phyloP scores from a whole-genome alignment of 495 filamentous ascomycete genomes.

The Emericellopsis terricola region DNA sequence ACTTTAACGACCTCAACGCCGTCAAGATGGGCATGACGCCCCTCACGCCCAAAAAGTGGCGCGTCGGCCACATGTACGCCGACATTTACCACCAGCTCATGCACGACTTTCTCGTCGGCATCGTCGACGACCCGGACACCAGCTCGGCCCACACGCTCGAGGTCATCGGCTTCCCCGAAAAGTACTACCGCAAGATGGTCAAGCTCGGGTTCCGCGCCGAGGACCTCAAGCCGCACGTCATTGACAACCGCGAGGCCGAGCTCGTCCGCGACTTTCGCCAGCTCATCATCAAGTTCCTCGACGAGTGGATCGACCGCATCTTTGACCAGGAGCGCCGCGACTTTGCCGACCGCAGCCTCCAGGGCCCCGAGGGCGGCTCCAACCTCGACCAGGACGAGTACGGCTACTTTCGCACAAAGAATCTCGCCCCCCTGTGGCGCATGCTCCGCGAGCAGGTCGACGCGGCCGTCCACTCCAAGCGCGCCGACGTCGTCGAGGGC shows the following conservation, averaged over 20 bases:
- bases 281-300: conserved; percentile 84
- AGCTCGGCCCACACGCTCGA: conserved; percentile 63
- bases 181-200: conserved; percentile 90
- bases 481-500: conserved; percentile 76
- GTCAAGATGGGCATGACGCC: conserved; percentile 78
- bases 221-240: conserved; percentile 61
- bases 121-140: conserved; percentile 66
- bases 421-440: conserved; percentile 84
- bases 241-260: conserved; percentile 76
- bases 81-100: conserved; percentile 83
- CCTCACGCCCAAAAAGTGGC: conserved; percentile 94
- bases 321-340: conserved; percentile 58
- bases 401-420: conserved; percentile 76
- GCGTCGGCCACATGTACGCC: conserved; percentile 77
- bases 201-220: conserved; percentile 62
- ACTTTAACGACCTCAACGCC: conserved; percentile 88
- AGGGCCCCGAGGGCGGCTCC: conserved; percentile 19
- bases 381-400: conserved; percentile 74
- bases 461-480: conserved; percentile 61
- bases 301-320: conserved; percentile 95
- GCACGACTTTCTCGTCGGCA: conserved; percentile 73
- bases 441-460: conserved; percentile 87
- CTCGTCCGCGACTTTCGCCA: conserved; percentile 84
- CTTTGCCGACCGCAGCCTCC: conserved; percentile 57
- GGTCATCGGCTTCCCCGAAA: conserved; percentile 88